Base-by-base conservation (phyloP, 495 filamentous ascomycete genomes). In the Rhizodiscina lignyota region DNA sequence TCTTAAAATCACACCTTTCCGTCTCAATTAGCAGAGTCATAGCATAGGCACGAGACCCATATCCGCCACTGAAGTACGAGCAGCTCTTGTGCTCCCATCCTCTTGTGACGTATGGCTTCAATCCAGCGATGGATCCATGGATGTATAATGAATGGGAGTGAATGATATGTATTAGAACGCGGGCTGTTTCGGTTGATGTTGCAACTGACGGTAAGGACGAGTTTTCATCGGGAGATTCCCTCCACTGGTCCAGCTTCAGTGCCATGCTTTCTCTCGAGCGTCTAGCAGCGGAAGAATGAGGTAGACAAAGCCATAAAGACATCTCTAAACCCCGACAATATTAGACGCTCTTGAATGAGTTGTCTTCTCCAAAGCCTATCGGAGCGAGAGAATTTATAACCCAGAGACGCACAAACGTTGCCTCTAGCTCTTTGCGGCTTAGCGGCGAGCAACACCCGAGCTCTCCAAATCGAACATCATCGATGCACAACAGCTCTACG, bases 241-340 rank as follows among this genome's bases (percentile, higher is more conserved):
- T 75, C 62, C 57, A 63, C 56, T 53, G 66, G 8, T 27, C 24
- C 24, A 27, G 24, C 24, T 27, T 8, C 24, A 13, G 24, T 27
- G 24, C 24, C 8, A 13, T 6, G 6, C 13, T 8, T 27, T 6
- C 24, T 27, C 24, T 27, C 13, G 24, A 13, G 24, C 24, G 13
- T 13, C 8, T 27, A 27, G 13, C 13, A 27, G 24, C 6, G 24
- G 24, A n/a, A 27, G 24, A 27, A 27, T 27, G 24, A 27, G 13
- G 24, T 27, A 27, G 24, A 6, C 6, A 8, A 6, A 8, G 8
- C 8, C 6, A 27, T 8, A 8, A 6, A 13, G 13, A 13, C 6
- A 27, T 13, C 24, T 8, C 6, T 13, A 27, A 27, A 13, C 24
- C 13, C 24, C 24, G 6, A 27, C 24, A 27, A 27, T 27, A 27